phyloP scores from a whole-genome alignment of 2,329 filamentous ascomycete species.

The Rutstroemia sydowiana region DNA sequence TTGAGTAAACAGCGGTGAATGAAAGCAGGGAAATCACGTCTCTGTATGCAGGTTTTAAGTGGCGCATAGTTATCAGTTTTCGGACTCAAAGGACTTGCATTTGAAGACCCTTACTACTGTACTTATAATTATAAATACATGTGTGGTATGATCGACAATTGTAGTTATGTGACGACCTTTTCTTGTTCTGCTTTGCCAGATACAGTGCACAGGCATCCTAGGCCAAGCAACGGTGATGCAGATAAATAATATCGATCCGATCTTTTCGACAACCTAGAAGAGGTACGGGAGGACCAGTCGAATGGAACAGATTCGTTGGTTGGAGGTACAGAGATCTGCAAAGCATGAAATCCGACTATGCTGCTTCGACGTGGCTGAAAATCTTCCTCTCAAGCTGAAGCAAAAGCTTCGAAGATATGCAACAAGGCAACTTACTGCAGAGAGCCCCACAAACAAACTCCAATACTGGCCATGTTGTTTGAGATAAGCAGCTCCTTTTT shows the following conservation, averaged over 20 bases:
- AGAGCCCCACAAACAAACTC: not conserved
- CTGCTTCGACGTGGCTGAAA: conserved; percentile 9
- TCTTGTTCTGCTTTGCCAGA: conserved; percentile 10
- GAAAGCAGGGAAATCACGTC: not conserved
- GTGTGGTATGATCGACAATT: not conserved
- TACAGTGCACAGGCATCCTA: not conserved
- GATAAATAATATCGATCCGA: conserved; percentile 14
- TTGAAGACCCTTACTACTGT: not conserved
- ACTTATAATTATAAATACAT: not conserved
- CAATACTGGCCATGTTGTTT: not conserved
- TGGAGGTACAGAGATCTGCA: conserved; percentile 13
- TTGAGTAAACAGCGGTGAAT: conserved; percentile 24
- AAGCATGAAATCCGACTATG: not conserved
- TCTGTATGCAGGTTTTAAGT: conserved; percentile 9
- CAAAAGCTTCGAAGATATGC: conserved; percentile 14
- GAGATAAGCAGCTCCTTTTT: not conserved
- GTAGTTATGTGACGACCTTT: not conserved
- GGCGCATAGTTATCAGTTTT: conserved; percentile 18
- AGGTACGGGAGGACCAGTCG: conserved; percentile 2
- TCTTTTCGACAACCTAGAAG: conserved; percentile 6
- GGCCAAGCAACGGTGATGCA: conserved; percentile 17
- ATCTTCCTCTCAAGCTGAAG: conserved; percentile 2
- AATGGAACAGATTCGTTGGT: conserved; percentile 14
- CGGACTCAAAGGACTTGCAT: not conserved
- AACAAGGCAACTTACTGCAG: conserved; percentile 12